These are phyloP conservation scores for Saturnispora gosingensis DNA, from an alignment of 805 yeast genomes.

Conservation along the genomic window DNA sequence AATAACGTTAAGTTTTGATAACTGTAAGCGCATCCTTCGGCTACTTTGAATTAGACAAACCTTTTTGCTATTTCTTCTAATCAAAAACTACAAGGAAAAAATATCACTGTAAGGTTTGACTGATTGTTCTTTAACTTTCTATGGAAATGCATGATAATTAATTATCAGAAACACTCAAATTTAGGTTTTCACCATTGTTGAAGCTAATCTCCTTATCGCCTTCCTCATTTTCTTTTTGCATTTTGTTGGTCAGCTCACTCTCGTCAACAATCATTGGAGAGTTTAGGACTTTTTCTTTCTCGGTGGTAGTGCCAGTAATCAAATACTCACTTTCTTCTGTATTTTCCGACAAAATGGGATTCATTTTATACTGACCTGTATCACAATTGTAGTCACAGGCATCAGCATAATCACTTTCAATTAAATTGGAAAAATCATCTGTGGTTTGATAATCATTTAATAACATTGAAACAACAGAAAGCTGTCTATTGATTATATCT, in stretches of 20 bases:
- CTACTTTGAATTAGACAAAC: too few species aligned
- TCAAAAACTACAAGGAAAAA: too few species aligned
- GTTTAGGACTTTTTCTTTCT: background rate
- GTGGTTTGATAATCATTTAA: slow-evolving; percentile 14
- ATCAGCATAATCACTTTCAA: background rate
- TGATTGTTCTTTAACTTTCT: too few species aligned
- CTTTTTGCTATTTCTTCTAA: too few species aligned
- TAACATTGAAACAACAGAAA: slow-evolving; percentile 18
- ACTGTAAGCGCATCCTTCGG: too few species aligned
- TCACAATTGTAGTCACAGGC: background rate
- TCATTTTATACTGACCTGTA: background rate
- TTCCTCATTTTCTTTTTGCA: too few species aligned
- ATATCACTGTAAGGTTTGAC: too few species aligned
- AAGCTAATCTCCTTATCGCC: too few species aligned
- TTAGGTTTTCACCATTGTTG: too few species aligned
- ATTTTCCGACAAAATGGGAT: background rate
- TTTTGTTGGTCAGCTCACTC: background rate
- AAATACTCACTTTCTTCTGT: background rate
- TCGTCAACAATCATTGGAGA: background rate
- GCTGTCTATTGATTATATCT: slow-evolving; percentile 7
- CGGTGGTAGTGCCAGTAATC: background rate
- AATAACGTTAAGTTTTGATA: too few species aligned
- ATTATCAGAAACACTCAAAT: too few species aligned
- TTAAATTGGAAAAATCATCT: slow-evolving; percentile 1
- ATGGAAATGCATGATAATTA: too few species aligned